Evolutionary conservation across 345 rosid genomes (phyloP).

Genomic region (Triadica sebifera): DNA sequence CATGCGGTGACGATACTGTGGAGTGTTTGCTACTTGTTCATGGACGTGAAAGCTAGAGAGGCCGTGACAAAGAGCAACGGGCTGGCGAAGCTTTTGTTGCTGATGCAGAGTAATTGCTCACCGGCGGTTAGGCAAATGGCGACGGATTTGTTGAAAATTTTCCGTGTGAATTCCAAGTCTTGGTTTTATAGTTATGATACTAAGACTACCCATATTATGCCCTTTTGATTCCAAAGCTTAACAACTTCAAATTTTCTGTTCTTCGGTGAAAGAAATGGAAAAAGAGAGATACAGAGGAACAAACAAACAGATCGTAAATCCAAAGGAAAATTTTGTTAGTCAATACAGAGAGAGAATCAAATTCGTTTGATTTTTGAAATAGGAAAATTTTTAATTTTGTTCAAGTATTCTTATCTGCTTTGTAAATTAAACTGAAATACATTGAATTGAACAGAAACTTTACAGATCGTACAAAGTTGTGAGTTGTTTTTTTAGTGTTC

Average conservation of each 20-base stretch:
- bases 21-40: conserved; percentile 63
- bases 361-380: too few relatives aligned
- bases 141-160: conserved; percentile 63
- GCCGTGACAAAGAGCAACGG: conserved; percentile 66
- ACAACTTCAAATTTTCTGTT: neutral
- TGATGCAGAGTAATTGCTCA: conserved; percentile 86
- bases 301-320: conserved; percentile 35
- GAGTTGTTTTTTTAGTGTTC: neutral
- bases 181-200: conserved; percentile 70
- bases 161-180: conserved; percentile 49
- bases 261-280: neutral
- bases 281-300: neutral
- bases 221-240: conserved; percentile 51
- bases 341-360: conserved; percentile 15
- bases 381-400: neutral
- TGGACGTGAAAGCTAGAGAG: conserved; percentile 60
- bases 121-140: conserved; percentile 73
- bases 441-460: conserved; percentile 1
- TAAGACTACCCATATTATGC: conserved; percentile 85
- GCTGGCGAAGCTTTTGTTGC: conserved; percentile 61
- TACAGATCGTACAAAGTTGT: neutral
- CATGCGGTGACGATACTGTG: conserved; percentile 79
- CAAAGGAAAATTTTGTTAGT: conserved; percentile 48
- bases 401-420: neutral
- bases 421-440: neutral